Percentiles rank a stretch among this genome's conserved stretches.
Conservation (phyloP, 768 basidiomycete genomes). For the Termitomyces sp. region DNA sequence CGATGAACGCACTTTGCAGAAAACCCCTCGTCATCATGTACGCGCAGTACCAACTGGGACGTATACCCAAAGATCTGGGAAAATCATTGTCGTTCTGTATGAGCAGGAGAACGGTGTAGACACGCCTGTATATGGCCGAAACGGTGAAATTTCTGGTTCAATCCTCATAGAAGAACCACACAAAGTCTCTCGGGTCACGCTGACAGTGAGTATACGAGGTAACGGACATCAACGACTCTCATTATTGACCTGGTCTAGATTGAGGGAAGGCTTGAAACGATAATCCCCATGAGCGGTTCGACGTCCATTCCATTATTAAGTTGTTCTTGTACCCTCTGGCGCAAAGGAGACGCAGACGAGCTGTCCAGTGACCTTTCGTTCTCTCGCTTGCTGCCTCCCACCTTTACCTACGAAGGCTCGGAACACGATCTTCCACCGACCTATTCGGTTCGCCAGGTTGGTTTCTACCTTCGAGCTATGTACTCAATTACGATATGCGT, state of each 20-base stretch:
- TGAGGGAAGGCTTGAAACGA: constrained; percentile 36
- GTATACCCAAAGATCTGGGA: constrained; percentile 35
- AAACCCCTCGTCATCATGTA: constrained; percentile 30
- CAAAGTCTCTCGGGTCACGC: constrained; percentile 33
- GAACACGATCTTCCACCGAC: constrained; percentile 45
- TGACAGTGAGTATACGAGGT: constrained; percentile 35
- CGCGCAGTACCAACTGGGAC: constrained; percentile 30
- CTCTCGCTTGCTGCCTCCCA: constrained; percentile 38
- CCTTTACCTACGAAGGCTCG: constrained; percentile 34
- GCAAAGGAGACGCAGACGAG: constrained; percentile 1
- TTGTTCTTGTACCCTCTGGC: constrained; percentile 32
- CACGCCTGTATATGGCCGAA: constrained; percentile 43
- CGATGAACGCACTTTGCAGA: constrained; percentile 51
- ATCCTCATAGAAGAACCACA: constrained; percentile 36
- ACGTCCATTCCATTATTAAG: constrained; percentile 28
- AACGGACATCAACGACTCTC: background rate
- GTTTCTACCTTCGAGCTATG: constrained; percentile 33
- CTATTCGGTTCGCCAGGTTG: constrained; percentile 28
- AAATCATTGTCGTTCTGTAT: constrained; percentile 37
- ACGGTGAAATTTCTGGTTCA: constrained; percentile 37
- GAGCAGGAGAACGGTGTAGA: constrained; percentile 39
- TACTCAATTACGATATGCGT: constrained; percentile 46
- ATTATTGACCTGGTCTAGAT: constrained; percentile 25
- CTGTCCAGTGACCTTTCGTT: constrained; percentile 38
- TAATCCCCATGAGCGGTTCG: constrained; percentile 32